phyloP scores from a whole-genome alignment of 1,139 yeast species.

The Debaryomyces robertsiae region DNA sequence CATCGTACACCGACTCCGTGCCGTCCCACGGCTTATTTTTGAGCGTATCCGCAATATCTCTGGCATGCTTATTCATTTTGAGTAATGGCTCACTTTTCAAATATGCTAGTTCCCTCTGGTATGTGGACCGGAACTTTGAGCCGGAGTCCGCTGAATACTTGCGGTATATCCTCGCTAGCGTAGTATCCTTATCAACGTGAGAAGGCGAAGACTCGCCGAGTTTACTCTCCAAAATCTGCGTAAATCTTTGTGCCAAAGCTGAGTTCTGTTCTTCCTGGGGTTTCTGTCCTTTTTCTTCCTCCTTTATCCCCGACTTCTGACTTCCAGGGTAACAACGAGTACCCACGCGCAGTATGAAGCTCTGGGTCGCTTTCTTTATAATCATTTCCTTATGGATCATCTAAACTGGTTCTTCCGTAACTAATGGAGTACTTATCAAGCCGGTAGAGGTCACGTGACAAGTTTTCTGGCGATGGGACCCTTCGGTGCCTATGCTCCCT shows the following conservation, averaged over 20 bases:
- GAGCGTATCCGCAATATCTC: slow-evolving; percentile 50
- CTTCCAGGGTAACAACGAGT: neutral
- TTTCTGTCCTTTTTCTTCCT: neutral
- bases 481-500: too few relatives aligned
- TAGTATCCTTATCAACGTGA: slow-evolving; percentile 23
- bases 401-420: too few relatives aligned
- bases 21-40: slow-evolving; percentile 70
- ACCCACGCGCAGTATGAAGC: neutral
- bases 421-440: too few relatives aligned
- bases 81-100: slow-evolving; percentile 33
- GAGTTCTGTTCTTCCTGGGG: slow-evolving; percentile 17
- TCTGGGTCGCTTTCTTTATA: neutral
- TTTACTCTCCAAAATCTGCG: slow-evolving; percentile 33
- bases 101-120: slow-evolving; percentile 26
- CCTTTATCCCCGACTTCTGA: neutral
- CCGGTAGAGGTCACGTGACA: too few relatives aligned
- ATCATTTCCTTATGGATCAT: too few relatives aligned
- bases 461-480: too few relatives aligned
- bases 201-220: slow-evolving; percentile 17
- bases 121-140: slow-evolving; percentile 18
- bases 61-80: slow-evolving; percentile 47
- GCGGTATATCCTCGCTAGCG: slow-evolving; percentile 16
- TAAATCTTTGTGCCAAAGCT: slow-evolving; percentile 28
- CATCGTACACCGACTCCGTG: slow-evolving; percentile 51
- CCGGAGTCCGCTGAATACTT: slow-evolving; percentile 17